Evolutionary conservation across 257 asterid genomes (phyloP).

Genomic region (Solanum sitiens): DNA sequence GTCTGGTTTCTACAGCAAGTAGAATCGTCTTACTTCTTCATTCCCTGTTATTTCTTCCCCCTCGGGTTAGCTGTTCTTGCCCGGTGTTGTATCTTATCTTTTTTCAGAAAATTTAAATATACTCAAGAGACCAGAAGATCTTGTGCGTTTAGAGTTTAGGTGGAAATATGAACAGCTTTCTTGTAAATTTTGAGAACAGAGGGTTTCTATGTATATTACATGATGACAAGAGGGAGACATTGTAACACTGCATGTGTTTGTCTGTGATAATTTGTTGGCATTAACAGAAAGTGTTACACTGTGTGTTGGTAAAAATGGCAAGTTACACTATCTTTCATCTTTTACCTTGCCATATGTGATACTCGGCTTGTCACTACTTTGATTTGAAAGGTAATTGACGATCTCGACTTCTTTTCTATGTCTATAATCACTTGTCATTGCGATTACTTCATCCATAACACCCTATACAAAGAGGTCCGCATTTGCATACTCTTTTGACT

Average conservation of each 20-base stretch:
- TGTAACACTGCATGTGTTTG: not conserved
- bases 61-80: not conserved
- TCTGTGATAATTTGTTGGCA: not conserved
- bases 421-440: not conserved
- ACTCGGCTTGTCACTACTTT: not conserved
- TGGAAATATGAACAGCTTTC: not conserved
- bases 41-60: not conserved
- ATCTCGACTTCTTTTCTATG: not conserved
- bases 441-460: not conserved
- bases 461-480: not conserved
- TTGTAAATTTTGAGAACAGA: not conserved
- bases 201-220: not conserved
- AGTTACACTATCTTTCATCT: not conserved
- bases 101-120: not conserved
- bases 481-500: not conserved
- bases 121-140: not conserved
- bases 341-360: not conserved
- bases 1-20: not conserved
- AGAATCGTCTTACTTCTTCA: not conserved
- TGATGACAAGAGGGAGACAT: not conserved
- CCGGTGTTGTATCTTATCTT: not conserved
- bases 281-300: not conserved
- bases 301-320: not conserved
- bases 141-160: not conserved
- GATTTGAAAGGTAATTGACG: not conserved